Evolutionary conservation across 2,329 filamentous ascomycete genomes (phyloP).

Genomic region (Xylaria arbuscula): DNA sequence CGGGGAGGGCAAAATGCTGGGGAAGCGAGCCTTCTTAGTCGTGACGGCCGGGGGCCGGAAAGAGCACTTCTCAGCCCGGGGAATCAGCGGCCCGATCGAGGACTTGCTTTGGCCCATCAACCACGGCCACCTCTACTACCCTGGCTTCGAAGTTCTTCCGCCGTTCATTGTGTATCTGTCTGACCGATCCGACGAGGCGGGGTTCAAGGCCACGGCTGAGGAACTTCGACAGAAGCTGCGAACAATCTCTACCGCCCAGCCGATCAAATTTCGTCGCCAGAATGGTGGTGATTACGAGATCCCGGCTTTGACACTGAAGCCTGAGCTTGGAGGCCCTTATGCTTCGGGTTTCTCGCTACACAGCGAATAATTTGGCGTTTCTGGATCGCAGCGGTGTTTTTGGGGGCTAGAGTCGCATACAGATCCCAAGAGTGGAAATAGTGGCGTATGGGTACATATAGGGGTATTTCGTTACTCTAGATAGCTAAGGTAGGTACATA

Average conservation of each 20-base stretch:
- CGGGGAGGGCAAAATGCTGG: slow-evolving; percentile 19
- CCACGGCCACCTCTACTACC: slow-evolving; percentile 17
- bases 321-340: neutral
- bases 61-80: slow-evolving; percentile 21
- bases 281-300: slow-evolving; percentile 1
- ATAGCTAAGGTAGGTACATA: too few relatives aligned
- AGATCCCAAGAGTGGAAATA: too few relatives aligned
- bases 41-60: neutral
- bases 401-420: too few relatives aligned
- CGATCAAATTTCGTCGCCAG: neutral
- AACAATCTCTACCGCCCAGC: neutral
- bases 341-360: neutral
- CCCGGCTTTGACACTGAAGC: neutral
- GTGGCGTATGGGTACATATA: too few relatives aligned
- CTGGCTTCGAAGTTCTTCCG: slow-evolving; percentile 19
- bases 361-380: neutral
- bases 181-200: slow-evolving; percentile 14
- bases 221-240: slow-evolving; percentile 17
- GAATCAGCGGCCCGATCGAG: slow-evolving; percentile 22
- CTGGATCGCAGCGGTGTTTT: too few relatives aligned
- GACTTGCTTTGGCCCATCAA: slow-evolving; percentile 20
- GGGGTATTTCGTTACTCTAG: too few relatives aligned
- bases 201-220: slow-evolving; percentile 3
- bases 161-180: slow-evolving; percentile 10
- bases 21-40: slow-evolving; percentile 4